Evolutionary conservation across 2,329 filamentous ascomycete species (phyloP), one percentile per base, ranked within the genome.

Genomic region (Trichoderma sp.): DNA sequence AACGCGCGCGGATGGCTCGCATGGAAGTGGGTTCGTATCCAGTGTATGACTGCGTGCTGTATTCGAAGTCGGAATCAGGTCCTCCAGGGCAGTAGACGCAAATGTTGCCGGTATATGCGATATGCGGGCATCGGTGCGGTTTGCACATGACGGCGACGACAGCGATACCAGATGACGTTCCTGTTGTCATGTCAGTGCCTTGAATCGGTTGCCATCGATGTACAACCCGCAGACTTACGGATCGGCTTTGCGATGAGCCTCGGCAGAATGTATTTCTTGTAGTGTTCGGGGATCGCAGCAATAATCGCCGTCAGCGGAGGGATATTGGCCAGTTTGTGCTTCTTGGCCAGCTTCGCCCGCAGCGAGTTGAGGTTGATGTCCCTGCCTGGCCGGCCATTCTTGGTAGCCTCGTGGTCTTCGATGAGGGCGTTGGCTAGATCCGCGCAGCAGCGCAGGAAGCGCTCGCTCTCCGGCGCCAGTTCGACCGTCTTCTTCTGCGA

Each of bases 91-190:
- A 99, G 80, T 99, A 99, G 67, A 99, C 95, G 77, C 95, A 99
- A 68, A 99, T 98, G 75, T 99, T 99, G 68, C 95, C 95, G 0
- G 95, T 99, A 77, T 97, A 99, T 12, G 95, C 92, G 71, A 99
- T 99, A 75, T 99, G 95, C 19, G 95, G 95, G 74, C 95, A 99
- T 75, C 95, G 85, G 77, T 99, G 95, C 26, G 95, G 95, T 78
- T 99, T 99, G 85, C 95, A 98, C 95, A 99, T 99, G 71, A 99
- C 96, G 50, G 96, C 95, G 54, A 99, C 95, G 9, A 99, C 95
- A 2, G 95, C 95, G 72, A 99, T 99, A 65, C 95, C 95, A 60
- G 93, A 97, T 0, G 94, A 96, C 17, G 94, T 97, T 72, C 92
- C 88, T 91, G 69, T n/a, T 3, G 2, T 19, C 1, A 24, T 15